Conservation (phyloP, 2,329 filamentous ascomycete genomes). For the Nannizziopsis barbatae region DNA sequence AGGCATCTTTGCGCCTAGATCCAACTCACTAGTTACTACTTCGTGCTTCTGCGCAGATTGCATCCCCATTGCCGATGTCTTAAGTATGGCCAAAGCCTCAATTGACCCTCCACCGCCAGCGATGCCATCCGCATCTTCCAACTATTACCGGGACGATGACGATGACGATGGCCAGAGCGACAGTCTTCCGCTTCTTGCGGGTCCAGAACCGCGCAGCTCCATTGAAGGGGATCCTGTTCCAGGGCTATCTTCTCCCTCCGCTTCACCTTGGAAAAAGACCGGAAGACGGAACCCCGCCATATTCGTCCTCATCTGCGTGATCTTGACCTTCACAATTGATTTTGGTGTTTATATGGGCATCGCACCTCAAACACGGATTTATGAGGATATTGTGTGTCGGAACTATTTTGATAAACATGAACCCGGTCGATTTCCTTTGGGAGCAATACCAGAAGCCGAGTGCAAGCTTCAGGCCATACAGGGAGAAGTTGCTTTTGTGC, state of each 20-base stretch:
- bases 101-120: background rate
- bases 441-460: conserved; percentile 37
- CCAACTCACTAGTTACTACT: too few relatives aligned
- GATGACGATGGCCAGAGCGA: conserved; percentile 4
- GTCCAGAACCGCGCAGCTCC: background rate
- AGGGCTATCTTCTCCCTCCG: background rate
- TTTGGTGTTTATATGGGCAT: conserved; percentile 12
- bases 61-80: background rate
- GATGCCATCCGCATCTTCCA: background rate
- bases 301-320: conserved; percentile 11
- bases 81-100: background rate
- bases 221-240: background rate
- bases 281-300: conserved; percentile 8
- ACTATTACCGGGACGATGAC: background rate
- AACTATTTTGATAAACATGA: conserved; percentile 35
- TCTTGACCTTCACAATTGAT: conserved; percentile 10
- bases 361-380: conserved; percentile 33
- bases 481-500: conserved; percentile 40
- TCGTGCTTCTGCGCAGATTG: too few relatives aligned
- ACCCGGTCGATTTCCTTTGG: conserved; percentile 34
- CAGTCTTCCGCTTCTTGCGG: conserved; percentile 5
- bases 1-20: too few relatives aligned
- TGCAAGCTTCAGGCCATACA: conserved; percentile 43
- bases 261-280: background rate
- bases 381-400: conserved; percentile 40